Evolutionary conservation across 371 early-diverging fungal species (phyloP).

Genomic region (Rhizopus arrhizus): DNA sequence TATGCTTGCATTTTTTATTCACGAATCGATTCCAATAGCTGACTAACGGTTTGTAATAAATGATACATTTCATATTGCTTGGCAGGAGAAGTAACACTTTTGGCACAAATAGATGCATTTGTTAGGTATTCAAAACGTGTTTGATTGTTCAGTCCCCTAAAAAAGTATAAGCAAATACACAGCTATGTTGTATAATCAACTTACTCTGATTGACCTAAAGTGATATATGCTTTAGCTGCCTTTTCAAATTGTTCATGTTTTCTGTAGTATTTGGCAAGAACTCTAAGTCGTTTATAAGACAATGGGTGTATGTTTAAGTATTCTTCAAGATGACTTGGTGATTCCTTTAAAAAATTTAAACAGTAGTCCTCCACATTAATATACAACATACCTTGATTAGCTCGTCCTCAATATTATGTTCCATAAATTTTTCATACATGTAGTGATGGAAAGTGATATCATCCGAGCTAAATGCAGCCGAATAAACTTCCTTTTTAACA

Average conservation of each 20-base stretch:
- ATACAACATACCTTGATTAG: slow-evolving; percentile 34
- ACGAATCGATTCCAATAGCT: not conserved
- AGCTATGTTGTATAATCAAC: not conserved
- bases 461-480: slow-evolving; percentile 21
- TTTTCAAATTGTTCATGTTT: slow-evolving; percentile 31
- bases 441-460: slow-evolving; percentile 37
- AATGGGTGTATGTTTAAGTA: slow-evolving; percentile 31
- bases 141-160: slow-evolving; percentile 1
- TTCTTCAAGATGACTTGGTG: slow-evolving; percentile 32
- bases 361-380: not conserved
- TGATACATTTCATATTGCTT: slow-evolving; percentile 27
- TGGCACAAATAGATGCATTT: slow-evolving; percentile 23
- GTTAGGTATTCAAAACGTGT: slow-evolving; percentile 16
- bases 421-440: slow-evolving; percentile 33
- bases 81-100: slow-evolving; percentile 20
- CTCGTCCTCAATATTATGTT: slow-evolving; percentile 18
- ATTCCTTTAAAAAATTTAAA: slow-evolving; percentile 6
- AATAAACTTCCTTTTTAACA: not conserved
- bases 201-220: slow-evolving; percentile 30
- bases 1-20: not conserved
- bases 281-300: slow-evolving; percentile 27
- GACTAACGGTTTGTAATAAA: slow-evolving; percentile 11
- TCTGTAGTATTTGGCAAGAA: slow-evolving; percentile 37
- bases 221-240: slow-evolving; percentile 27
- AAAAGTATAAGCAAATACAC: not conserved